Evolutionary conservation across 2,329 filamentous ascomycete genomes (phyloP).

Genomic region (Ambrosiella beaveri): DNA sequence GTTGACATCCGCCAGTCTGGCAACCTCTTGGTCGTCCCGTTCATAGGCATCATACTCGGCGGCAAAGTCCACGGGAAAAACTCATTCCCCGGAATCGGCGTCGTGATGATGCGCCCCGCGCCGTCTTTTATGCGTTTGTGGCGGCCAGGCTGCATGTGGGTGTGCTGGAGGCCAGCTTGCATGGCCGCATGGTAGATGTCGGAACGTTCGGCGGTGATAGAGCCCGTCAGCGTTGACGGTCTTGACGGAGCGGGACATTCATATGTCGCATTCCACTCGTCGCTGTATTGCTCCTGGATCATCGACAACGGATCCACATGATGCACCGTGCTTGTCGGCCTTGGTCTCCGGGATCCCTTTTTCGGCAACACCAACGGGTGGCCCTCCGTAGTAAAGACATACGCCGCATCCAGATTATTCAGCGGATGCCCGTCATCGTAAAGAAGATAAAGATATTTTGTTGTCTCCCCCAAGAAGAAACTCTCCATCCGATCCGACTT

Average conservation of each 20-base stretch:
- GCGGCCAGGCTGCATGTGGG: constrained; percentile 44
- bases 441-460: constrained; percentile 86
- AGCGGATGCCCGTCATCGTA: constrained; percentile 76
- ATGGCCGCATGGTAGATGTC: constrained; percentile 84
- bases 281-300: constrained; percentile 18
- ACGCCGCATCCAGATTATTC: constrained; percentile 70
- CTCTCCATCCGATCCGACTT: constrained; percentile 94
- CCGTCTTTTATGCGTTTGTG: constrained; percentile 28
- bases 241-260: constrained; percentile 49
- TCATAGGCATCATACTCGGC: constrained; percentile 49
- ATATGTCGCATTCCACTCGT: constrained; percentile 24
- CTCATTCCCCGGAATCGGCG: constrained; percentile 30
- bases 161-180: constrained; percentile 63
- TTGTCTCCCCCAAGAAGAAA: constrained; percentile 92
- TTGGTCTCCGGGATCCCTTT: constrained; percentile 11
- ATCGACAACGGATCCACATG: constrained; percentile 7
- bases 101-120: constrained; percentile 24
- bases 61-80: constrained; percentile 84
- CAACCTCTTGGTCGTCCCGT: constrained; percentile 63
- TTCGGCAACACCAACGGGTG: constrained; percentile 74
- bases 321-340: constrained; percentile 1
- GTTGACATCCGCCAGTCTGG: constrained; percentile 51
- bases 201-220: constrained; percentile 57
- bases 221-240: constrained; percentile 51
- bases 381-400: constrained; percentile 90